Evolutionary conservation across 352 stramenopile genomes (phyloP).

Genomic region (Saprolegnia diclina): DNA sequence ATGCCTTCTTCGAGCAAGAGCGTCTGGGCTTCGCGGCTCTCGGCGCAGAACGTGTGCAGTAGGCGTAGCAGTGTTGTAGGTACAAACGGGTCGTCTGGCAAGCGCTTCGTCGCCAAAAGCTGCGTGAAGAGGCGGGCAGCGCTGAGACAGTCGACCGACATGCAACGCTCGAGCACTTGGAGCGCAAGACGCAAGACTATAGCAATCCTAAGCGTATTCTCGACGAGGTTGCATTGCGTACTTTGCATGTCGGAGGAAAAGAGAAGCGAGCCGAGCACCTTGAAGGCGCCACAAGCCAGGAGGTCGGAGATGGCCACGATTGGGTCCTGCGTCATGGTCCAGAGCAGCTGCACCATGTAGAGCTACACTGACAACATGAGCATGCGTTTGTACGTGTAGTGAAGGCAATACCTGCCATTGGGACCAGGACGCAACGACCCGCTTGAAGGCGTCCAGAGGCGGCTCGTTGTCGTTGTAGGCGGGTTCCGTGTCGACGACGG

Average conservation of each 20-base stretch:
- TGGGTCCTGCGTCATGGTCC: neutral
- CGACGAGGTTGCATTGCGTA: neutral
- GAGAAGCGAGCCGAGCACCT: neutral
- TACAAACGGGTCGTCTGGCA: neutral
- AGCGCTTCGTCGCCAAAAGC: neutral
- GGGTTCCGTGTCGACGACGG: neutral
- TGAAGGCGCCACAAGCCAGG: neutral
- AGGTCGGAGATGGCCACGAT: neutral
- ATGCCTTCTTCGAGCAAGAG: neutral
- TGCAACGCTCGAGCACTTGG: neutral
- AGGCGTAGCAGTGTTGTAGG: neutral
- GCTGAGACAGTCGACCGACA: neutral
- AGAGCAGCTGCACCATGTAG: slow-evolving; percentile 12
- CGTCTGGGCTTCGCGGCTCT: neutral
- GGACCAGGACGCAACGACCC: slow-evolving; percentile 1
- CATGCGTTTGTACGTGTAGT: neutral
- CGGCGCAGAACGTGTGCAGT: neutral
- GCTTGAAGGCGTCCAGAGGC: neutral
- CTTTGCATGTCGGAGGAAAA: neutral
- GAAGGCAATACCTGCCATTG: slow-evolving; percentile 12
- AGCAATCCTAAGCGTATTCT: neutral
- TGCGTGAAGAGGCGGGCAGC: slow-evolving; percentile 5
- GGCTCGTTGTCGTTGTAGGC: too few relatives aligned
- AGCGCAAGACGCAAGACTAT: slow-evolving; percentile 6
- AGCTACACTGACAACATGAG: neutral